A percentile compares a stretch with the other conserved stretches of the same genome.
Conservation (phyloP, 2,329 filamentous ascomycete species). For the Botryotinia globosa region DNA sequence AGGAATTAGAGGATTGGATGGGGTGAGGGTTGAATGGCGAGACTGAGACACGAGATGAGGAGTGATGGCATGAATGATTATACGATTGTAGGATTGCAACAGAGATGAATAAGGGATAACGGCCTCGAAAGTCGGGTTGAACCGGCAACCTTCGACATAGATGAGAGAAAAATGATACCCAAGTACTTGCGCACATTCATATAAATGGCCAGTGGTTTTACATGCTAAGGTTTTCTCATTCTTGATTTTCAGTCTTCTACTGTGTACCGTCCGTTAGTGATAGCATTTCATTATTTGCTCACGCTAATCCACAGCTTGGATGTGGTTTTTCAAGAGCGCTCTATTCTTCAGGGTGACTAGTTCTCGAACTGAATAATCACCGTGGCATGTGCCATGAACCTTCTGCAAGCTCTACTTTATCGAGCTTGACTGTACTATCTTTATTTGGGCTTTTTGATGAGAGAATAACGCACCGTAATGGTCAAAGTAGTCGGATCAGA, state of each 20-base stretch:
- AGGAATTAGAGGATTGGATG: constrained; percentile 45
- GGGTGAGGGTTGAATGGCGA: not conserved
- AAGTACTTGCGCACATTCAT: not conserved
- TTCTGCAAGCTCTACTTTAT: not conserved
- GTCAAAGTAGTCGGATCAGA: not conserved
- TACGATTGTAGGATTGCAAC: not conserved
- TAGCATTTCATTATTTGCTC: not conserved
- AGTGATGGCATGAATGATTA: not conserved
- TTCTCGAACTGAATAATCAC: not conserved
- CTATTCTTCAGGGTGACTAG: not conserved
- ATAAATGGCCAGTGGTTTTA: not conserved
- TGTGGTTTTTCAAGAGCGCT: not conserved
- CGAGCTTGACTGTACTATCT: not conserved
- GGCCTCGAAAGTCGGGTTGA: not conserved
- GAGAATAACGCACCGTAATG: not conserved
- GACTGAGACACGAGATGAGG: not conserved
- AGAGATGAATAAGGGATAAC: not conserved
- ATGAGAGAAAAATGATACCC: constrained; percentile 17
- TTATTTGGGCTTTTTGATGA: not conserved
- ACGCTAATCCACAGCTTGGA: not conserved
- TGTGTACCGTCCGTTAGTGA: not conserved
- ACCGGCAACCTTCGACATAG: not conserved
- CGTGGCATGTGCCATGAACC: not conserved
- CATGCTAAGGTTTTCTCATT: not conserved
- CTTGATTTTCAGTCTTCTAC: not conserved